A percentile compares a stretch with the other conserved stretches of the same genome.
phyloP scores from a whole-genome alignment of 179 eudicot genomes.

The Beta corolliflora region DNA sequence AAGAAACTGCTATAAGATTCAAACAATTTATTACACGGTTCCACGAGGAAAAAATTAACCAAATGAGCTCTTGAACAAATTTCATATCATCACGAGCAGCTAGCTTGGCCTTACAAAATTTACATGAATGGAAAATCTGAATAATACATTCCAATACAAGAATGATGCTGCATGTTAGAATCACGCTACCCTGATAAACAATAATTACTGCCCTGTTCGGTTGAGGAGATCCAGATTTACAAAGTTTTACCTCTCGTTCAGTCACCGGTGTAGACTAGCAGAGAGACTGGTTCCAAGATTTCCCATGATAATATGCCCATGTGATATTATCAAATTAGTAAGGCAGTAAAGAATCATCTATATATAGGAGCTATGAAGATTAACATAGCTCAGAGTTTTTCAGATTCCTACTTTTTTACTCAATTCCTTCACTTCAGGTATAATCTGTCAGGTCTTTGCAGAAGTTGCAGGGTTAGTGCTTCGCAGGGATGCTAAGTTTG shows the following conservation, averaged over 20 bases:
- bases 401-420: not conserved
- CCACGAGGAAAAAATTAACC: not conserved
- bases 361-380: conserved; percentile 1
- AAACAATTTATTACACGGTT: not conserved
- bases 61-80: not conserved
- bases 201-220: not conserved
- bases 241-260: not conserved
- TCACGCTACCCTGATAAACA: conserved; percentile 9
- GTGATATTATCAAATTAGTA: not conserved
- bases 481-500: conserved; percentile 49
- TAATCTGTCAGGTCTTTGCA: conserved; percentile 55
- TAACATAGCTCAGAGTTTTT: not conserved
- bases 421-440: not conserved
- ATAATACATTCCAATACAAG: not conserved
- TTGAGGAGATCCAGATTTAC: conserved; percentile 1
- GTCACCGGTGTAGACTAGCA: not conserved
- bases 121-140: conserved; percentile 18
- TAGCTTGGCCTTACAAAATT: not conserved
- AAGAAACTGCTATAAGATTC: conserved; percentile 2
- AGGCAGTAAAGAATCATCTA: not conserved
- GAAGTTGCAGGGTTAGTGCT: conserved; percentile 69
- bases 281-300: too few relatives aligned
- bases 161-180: conserved; percentile 1
- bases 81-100: conserved; percentile 6
- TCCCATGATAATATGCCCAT: conserved; percentile 3